phyloP scores from a whole-genome alignment of 129 eudicot species.

The Flaveria brownii region DNA sequence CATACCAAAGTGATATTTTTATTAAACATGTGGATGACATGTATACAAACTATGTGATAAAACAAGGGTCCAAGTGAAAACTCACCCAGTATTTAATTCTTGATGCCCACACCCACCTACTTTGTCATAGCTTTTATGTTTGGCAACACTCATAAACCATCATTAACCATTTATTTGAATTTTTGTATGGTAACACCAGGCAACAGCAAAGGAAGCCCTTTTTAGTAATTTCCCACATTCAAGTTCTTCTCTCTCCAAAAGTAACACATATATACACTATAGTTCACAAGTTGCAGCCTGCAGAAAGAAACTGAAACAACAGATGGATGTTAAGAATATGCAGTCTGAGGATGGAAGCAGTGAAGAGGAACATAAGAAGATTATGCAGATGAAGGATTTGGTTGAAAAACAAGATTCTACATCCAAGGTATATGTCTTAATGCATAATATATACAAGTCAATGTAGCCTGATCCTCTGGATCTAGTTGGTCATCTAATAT shows the following conservation, averaged over 20 bases:
- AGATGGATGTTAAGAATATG: conserved; percentile 12
- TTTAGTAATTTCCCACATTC: conserved; percentile 16
- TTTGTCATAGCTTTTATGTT: neutral
- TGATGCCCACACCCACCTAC: conserved; percentile 17
- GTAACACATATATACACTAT: neutral
- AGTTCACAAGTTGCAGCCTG: conserved; percentile 18
- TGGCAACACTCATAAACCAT: neutral
- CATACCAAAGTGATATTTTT: neutral
- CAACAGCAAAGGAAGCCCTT: conserved; percentile 12
- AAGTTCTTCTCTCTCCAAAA: neutral
- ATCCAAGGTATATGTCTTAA: conserved; percentile 43
- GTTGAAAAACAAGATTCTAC: conserved; percentile 60
- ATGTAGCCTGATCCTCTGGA: neutral
- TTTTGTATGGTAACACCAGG: conserved; percentile 2
- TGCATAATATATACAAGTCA: conserved; percentile 6
- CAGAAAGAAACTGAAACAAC: conserved; percentile 3
- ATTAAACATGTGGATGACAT: neutral
- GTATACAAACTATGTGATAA: neutral
- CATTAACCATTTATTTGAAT: neutral
- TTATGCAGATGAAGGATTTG: conserved; percentile 48
- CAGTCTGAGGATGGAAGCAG: conserved; percentile 1
- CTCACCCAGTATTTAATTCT: neutral
- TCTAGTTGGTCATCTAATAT: conserved; percentile 8
- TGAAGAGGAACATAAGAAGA: conserved; percentile 47
- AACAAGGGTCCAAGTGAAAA: conserved; percentile 19